A percentile compares a stretch with the other conserved stretches of the same genome.
phyloP scores from a whole-genome alignment of 805 yeast genomes.

The Peterozyma xylosa region DNA sequence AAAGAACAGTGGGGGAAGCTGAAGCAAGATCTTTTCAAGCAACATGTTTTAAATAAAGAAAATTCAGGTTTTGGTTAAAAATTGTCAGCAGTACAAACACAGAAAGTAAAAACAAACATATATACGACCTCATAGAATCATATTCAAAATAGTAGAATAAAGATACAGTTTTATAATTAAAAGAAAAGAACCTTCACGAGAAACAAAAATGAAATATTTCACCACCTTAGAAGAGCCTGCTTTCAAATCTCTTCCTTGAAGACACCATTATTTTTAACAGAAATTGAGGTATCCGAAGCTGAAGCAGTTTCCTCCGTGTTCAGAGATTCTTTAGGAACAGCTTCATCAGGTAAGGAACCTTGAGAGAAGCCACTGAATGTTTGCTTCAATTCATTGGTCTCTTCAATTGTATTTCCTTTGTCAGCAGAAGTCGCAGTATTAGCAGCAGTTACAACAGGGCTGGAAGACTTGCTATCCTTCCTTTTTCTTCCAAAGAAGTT shows the following conservation, averaged over 20 bases:
- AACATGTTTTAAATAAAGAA: too few relatives aligned
- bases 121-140: too few relatives aligned
- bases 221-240: too few relatives aligned
- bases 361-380: slow-evolving; percentile 40
- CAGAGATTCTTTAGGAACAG: slow-evolving; percentile 9
- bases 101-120: too few relatives aligned
- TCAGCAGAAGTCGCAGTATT: slow-evolving; percentile 5
- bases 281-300: background rate
- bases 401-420: slow-evolving; percentile 1
- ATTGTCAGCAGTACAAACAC: too few relatives aligned
- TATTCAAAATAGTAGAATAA: too few relatives aligned
- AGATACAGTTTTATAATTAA: too few relatives aligned
- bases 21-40: too few relatives aligned
- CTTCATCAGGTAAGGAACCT: slow-evolving; percentile 27
- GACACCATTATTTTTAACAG: slow-evolving; percentile 4
- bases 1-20: too few relatives aligned
- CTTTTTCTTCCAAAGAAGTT: slow-evolving; percentile 9
- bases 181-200: too few relatives aligned
- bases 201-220: too few relatives aligned
- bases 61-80: too few relatives aligned
- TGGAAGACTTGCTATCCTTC: background rate
- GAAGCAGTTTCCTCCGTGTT: background rate
- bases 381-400: slow-evolving; percentile 16
- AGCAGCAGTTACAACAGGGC: slow-evolving; percentile 6
- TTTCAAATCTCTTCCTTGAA: slow-evolving; percentile 9